These are phyloP conservation scores for Davidsoniella australis DNA, from an alignment of 2,329 filamentous ascomycete species.

Conservation along the genomic window DNA sequence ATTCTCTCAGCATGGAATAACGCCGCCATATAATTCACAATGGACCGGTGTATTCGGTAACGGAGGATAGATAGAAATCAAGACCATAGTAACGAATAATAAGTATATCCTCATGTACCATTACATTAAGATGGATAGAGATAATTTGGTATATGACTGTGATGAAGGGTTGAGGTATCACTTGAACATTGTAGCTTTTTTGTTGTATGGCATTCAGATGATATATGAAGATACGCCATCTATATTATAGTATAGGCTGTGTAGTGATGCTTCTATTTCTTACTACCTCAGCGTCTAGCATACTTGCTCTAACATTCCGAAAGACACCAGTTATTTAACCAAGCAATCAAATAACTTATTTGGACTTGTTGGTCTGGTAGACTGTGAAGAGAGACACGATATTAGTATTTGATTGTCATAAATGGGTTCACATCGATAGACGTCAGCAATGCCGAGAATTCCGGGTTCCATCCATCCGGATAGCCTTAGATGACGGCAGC, in stretches of 20 bases:
- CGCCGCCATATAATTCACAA: constrained; percentile 6
- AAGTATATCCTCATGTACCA: too few relatives aligned
- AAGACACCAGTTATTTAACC: neutral
- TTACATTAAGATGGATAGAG: too few relatives aligned
- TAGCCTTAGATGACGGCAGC: too few relatives aligned
- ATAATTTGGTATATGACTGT: too few relatives aligned
- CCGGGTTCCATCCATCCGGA: neutral
- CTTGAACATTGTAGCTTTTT: too few relatives aligned
- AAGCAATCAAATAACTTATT: constrained; percentile 12
- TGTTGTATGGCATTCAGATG: neutral
- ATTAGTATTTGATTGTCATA: neutral
- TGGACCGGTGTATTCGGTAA: constrained; percentile 7
- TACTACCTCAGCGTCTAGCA: constrained; percentile 1
- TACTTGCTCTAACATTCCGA: neutral
- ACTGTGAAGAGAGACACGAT: constrained; percentile 19
- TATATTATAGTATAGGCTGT: neutral
- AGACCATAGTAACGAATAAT: neutral
- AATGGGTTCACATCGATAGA: neutral
- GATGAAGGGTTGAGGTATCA: too few relatives aligned
- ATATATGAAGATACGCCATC: neutral
- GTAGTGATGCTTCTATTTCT: constrained; percentile 1
- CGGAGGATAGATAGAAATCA: neutral
- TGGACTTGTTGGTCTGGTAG: constrained; percentile 33
- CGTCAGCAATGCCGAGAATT: neutral
- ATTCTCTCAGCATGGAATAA: neutral